phyloP scores from a whole-genome alignment of 1,284 basidiomycete genomes.

The Apiotrichum siamense region DNA sequence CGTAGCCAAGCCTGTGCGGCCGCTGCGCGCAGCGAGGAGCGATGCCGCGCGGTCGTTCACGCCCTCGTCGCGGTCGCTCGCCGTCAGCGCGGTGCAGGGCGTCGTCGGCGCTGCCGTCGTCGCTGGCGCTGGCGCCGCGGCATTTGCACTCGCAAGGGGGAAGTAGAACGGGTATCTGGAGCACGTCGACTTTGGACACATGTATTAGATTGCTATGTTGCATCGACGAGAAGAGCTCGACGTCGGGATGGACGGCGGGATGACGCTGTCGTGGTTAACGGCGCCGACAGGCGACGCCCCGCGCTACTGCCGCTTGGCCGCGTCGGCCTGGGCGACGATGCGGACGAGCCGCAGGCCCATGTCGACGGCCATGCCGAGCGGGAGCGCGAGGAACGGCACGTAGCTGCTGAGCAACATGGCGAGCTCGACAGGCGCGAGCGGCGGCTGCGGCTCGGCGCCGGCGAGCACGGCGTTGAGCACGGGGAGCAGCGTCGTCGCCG shows the following conservation, averaged over 20 bases:
- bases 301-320: conserved; percentile 12
- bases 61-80: neutral
- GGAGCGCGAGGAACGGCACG: conserved; percentile 67
- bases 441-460: conserved; percentile 31
- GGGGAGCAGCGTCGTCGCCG: conserved; percentile 67
- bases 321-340: conserved; percentile 20
- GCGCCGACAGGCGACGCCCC: too few species aligned
- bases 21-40: neutral
- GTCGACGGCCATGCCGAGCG: conserved; percentile 64
- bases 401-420: conserved; percentile 65
- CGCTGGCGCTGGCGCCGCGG: neutral
- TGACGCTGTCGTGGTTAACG: too few species aligned
- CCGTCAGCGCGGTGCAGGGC: neutral
- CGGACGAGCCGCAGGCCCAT: conserved; percentile 50
- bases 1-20: neutral
- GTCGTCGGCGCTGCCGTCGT: neutral
- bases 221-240: too few species aligned
- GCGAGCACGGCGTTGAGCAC: conserved; percentile 59
- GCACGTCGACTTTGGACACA: neutral
- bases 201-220: neutral
- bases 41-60: neutral
- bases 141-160: neutral
- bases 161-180: neutral
- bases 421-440: conserved; percentile 31
- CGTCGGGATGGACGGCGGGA: too few species aligned